phyloP scores from a whole-genome alignment of 176 grass and related monocot genomes.

The Carex pumila region DNA sequence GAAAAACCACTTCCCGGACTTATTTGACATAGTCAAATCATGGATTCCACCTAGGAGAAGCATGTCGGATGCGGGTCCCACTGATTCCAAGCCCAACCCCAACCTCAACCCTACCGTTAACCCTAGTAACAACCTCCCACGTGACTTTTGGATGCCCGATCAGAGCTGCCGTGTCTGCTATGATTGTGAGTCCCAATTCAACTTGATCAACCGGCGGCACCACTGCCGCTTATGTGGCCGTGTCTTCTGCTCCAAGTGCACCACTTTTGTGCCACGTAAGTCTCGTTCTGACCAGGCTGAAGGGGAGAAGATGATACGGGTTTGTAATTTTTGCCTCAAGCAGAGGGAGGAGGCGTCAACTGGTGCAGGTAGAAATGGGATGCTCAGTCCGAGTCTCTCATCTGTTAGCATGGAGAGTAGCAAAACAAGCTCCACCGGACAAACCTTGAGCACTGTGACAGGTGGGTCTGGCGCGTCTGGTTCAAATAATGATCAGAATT shows the following conservation, averaged over 20 bases:
- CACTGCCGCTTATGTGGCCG: conserved; percentile 91
- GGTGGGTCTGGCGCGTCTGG: conserved; percentile 33
- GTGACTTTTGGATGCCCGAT: conserved; percentile 99
- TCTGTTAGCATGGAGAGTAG: conserved; percentile 51
- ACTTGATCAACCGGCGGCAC: conserved; percentile 79
- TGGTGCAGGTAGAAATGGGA: conserved; percentile 15
- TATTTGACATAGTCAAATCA: conserved; percentile 60
- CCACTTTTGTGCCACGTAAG: conserved; percentile 47
- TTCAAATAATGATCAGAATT: conserved; percentile 38
- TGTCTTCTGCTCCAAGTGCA: conserved; percentile 92
- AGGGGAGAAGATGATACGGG: conserved; percentile 71
- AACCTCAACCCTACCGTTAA: conserved; percentile 4
- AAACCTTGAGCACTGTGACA: conserved; percentile 31
- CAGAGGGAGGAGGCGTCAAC: conserved; percentile 51
- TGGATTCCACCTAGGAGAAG: conserved; percentile 69
- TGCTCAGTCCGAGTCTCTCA: conserved; percentile 48
- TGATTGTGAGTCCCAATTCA: conserved; percentile 93
- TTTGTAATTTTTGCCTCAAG: conserved; percentile 81
- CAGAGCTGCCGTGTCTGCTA: conserved; percentile 90
- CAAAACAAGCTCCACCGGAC: conserved; percentile 47
- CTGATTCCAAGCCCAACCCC: background rate
- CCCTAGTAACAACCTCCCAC: conserved; percentile 26
- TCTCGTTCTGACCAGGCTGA: conserved; percentile 38
- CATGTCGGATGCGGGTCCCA: background rate
- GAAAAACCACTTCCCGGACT: conserved; percentile 46